Evolutionary conservation across 371 early-diverging fungal genomes (phyloP), one percentile per base, ranked within the genome.

Genomic region (Mortierella sp.): DNA sequence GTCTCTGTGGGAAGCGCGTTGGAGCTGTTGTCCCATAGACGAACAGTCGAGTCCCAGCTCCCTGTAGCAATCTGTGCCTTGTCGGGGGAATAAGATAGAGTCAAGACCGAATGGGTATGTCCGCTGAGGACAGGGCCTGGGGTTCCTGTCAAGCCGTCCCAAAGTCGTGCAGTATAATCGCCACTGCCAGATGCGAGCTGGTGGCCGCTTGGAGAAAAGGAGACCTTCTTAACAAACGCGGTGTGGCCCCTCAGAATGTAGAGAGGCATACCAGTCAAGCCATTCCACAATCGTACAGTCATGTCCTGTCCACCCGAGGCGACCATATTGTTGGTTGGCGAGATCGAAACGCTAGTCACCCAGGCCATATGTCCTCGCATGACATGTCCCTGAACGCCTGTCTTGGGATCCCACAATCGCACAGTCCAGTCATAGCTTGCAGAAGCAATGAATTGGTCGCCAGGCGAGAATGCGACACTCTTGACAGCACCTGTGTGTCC

Each of bases 371-470:
- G 65, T 21, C 65, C 65, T 34, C 21, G 8, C 65, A 63, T 34
- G 2, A 34, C 34, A 63, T 63, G 65, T 4, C 0, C 0, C 38
- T 63, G 65, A 34, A 34, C 19, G 50, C 72, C 72, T 45, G 72
- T 72, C 34, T 72, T 26, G 9, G 74, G 57, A 31, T 74, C 74
- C 74, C 74, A 74, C 11, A 74, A 6, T 42, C 74, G 74, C 13
- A 74, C 57, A 9, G 57, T 58, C 54, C 45, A 38, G 31, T 74
- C 74, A 14, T 58, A 38, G 44, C 74, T 57, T 28, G 42, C 57
- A 3, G 74, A 38, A 4, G 74, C 74, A 21, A 74, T 55, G 55
- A 54, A 34, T 3, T 44, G 26, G 10, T 57, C 57, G 16, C 19
- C n/a, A 8, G 74, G 74, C 21, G 57, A 55, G 44, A 42, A 74